These are phyloP conservation scores for Nigrospora sphaerica DNA, from an alignment of 2,329 filamentous ascomycete species.

Conservation along the genomic window DNA sequence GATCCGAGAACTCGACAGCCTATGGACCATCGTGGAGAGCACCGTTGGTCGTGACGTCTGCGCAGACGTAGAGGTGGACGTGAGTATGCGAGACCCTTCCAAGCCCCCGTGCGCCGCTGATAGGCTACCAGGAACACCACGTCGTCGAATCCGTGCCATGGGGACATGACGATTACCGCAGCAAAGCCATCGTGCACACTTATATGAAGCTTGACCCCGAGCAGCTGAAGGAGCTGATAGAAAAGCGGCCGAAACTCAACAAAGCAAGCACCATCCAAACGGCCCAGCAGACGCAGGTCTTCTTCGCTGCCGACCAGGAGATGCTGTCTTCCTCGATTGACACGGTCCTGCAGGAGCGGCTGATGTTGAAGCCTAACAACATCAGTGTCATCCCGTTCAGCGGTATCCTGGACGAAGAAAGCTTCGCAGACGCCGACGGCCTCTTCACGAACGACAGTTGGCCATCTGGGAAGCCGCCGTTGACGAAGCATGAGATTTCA, in stretches of 20 bases:
- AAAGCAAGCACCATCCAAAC: slow-evolving; percentile 35
- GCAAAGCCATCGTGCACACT: slow-evolving; percentile 25
- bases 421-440: slow-evolving; percentile 6
- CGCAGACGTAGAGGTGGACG: slow-evolving; percentile 16
- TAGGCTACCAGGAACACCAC: background rate
- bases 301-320: slow-evolving; percentile 32
- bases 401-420: slow-evolving; percentile 19
- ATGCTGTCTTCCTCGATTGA: slow-evolving; percentile 15
- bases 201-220: slow-evolving; percentile 41
- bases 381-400: slow-evolving; percentile 10
- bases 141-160: slow-evolving; percentile 17
- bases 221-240: slow-evolving; percentile 41
- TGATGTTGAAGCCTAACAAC: slow-evolving; percentile 8
- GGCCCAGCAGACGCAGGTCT: slow-evolving; percentile 30
- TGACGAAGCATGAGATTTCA: slow-evolving; percentile 8
- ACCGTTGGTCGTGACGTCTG: slow-evolving; percentile 20
- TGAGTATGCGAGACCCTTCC: slow-evolving; percentile 7
- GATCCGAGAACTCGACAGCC: slow-evolving; percentile 17
- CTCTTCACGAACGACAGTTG: slow-evolving; percentile 11
- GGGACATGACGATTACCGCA: slow-evolving; percentile 17
- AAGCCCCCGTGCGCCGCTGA: background rate
- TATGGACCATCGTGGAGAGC: slow-evolving; percentile 14
- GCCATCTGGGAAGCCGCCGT: slow-evolving; percentile 14
- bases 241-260: slow-evolving; percentile 37
- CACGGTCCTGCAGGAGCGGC: slow-evolving; percentile 19